A percentile compares a stretch with the other conserved stretches of the same genome.
These are phyloP conservation scores for Termitomyces sp. DNA, from an alignment of 768 basidiomycete species.

Conservation along the genomic window DNA sequence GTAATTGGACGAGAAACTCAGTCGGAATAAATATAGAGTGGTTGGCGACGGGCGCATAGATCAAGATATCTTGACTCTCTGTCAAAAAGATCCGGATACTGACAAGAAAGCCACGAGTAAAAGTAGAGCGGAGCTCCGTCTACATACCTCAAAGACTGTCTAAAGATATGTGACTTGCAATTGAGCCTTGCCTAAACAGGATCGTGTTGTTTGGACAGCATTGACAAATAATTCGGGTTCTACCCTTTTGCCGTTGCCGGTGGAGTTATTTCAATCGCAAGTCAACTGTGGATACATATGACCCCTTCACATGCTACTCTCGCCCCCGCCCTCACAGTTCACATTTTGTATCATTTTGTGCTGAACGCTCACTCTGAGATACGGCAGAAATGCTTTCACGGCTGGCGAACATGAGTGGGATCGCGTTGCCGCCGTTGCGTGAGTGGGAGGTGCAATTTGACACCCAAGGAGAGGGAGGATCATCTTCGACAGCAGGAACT, in stretches of 20 bases:
- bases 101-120: background rate
- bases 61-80: background rate
- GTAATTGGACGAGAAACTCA: background rate
- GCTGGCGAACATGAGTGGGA: conserved; percentile 1
- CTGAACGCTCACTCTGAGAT: background rate
- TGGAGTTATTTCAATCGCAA: background rate
- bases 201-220: background rate
- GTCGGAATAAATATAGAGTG: background rate
- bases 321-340: background rate
- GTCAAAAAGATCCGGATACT: background rate
- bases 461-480: background rate
- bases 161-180: background rate
- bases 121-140: conserved; percentile 7
- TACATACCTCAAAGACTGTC: background rate
- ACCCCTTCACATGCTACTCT: conserved; percentile 2
- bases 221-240: conserved; percentile 1
- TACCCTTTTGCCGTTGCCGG: background rate
- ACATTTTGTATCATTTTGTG: background rate
- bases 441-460: conserved; percentile 3
- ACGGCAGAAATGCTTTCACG: background rate
- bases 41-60: background rate
- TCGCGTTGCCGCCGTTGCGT: background rate
- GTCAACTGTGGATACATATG: background rate
- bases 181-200: background rate
- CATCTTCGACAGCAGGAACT: background rate